Evolutionary conservation across 345 rosid genomes (phyloP), one percentile per base, ranked within the genome.

Genomic region (Nephelium lappaceum): DNA sequence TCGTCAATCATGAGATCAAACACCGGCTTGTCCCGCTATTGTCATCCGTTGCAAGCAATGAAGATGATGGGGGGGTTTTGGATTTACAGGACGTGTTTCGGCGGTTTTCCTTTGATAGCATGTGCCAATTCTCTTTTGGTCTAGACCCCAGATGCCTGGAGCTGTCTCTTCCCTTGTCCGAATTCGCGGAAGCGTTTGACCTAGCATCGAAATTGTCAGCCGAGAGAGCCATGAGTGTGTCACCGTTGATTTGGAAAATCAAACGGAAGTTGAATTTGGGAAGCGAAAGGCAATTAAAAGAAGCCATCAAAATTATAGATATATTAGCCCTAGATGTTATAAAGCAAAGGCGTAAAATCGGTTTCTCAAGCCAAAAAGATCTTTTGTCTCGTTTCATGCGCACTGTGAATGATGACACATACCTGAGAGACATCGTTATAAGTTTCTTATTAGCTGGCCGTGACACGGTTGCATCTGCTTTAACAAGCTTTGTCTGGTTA

Each of bases 381-480:
- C 87, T 93, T 5, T 64, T 93, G 24, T 91, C 97, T 0, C 82
- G 95, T 67, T 93, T 93, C 86, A 86, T 93, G 92, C 85, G 79
- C 14, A 73, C 90, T 5, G 77, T 80, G 38, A 69, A 80, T 16
- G 91, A 89, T 42, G 94, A 91, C 8, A 85, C 79, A 75, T 91
- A 86, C 76, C 91, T 93, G 5, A 67, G 93, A 14, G 97, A 93
- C 67, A 87, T 91, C 19, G 90, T 93, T 11, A 80, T 91, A 24
- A 90, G 93, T 78, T 93, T 93, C 83, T 74, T 93, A 5, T 80
- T 93, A 43, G 97, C 97, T 0, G 97, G 97, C 41, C 86, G 97
- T 1, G 97, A 93, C 87, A 91, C 95, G 19, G 92, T 91, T 3
- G 93, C 93, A 0, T 72, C 95, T 0, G 95, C 85, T n/a, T 78